Conservation (phyloP, 2,329 filamentous ascomycete species). For the Talaromyces amestolkiae region DNA sequence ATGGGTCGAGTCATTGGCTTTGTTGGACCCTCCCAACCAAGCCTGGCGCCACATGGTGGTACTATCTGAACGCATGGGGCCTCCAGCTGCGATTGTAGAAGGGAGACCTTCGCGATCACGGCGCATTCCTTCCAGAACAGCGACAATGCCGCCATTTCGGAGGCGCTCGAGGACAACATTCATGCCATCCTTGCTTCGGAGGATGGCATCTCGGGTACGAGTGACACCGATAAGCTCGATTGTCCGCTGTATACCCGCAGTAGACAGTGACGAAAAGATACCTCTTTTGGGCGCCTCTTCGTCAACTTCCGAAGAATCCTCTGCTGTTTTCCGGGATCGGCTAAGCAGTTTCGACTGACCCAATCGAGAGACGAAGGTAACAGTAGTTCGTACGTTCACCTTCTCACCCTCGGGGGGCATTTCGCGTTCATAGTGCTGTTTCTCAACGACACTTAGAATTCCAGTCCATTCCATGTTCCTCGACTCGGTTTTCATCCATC, state of each 20-base stretch:
- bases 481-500: conserved; percentile 65
- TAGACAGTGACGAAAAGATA: conserved; percentile 60
- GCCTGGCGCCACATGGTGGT: conserved; percentile 24
- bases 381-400: conserved; percentile 58
- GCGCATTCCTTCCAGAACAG: conserved; percentile 69
- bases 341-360: conserved; percentile 56
- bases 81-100: conserved; percentile 27
- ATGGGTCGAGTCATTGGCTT: conserved; percentile 24
- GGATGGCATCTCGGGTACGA: conserved; percentile 58
- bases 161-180: conserved; percentile 63
- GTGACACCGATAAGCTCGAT: conserved; percentile 63
- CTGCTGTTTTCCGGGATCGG: conserved; percentile 32
- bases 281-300: conserved; percentile 54
- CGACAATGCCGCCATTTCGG: conserved; percentile 64
- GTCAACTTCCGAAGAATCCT: conserved; percentile 43
- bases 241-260: conserved; percentile 59
- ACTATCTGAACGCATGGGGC: conserved; percentile 42
- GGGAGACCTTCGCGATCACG: conserved; percentile 52
- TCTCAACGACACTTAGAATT: conserved; percentile 62
- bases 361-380: conserved; percentile 61
- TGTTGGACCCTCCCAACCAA: conserved; percentile 37
- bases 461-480: conserved; percentile 66
- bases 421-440: conserved; percentile 54
- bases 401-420: conserved; percentile 35
- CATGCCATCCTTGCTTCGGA: conserved; percentile 65